These are phyloP conservation scores for Oryza rufipogon DNA, from an alignment of 176 grass and related monocot species.

Conservation along the genomic window DNA sequence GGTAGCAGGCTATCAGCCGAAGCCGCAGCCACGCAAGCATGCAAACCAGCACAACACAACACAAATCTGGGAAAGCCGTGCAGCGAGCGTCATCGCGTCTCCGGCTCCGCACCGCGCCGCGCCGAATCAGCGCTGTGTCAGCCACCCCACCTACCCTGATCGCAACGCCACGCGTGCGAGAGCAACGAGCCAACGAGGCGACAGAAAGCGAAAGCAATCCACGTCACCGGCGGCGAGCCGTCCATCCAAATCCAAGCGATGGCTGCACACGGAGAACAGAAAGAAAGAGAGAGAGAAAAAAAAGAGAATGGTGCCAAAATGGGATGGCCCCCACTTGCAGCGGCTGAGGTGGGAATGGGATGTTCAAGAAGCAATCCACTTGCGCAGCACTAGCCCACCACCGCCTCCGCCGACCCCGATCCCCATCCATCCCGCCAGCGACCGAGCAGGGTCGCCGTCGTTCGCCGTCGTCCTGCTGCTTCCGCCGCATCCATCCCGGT, in stretches of 20 bases:
- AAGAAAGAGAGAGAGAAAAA: background rate
- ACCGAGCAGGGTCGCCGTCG: no score
- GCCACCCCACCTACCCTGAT: background rate
- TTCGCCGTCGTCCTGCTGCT: no score
- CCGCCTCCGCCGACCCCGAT: no score
- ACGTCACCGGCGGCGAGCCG: background rate
- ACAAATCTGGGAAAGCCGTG: background rate
- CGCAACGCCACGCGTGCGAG: background rate
- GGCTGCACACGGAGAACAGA: background rate
- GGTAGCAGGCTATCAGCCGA: background rate
- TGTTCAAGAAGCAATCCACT: no score
- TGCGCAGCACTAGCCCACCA: no score
- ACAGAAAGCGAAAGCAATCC: background rate
- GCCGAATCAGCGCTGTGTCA: conserved; percentile 36
- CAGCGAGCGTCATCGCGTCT: no score
- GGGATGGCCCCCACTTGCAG: no score
- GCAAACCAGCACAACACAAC: background rate
- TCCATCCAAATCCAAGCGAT: background rate
- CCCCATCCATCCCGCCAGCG: no score
- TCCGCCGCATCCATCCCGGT: no score
- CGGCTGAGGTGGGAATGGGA: no score
- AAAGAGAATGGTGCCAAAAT: background rate
- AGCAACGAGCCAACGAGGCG: background rate
- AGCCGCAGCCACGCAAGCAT: background rate
- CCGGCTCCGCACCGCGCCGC: background rate